Conservation (phyloP, 257 asterid genomes). For the Scutellaria barbata region DNA sequence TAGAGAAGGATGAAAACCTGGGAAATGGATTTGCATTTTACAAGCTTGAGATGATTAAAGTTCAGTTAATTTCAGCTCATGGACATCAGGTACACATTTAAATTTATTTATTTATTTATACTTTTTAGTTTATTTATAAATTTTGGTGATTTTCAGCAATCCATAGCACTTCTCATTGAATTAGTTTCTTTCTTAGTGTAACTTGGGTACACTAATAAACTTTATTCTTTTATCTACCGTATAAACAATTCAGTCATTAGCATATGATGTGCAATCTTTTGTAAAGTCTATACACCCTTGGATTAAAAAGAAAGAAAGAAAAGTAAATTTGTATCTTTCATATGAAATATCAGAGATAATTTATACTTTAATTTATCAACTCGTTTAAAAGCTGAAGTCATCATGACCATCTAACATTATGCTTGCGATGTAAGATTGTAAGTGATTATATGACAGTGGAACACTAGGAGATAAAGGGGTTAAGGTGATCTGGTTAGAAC, state of each 20-base stretch:
- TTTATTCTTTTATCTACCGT: background rate
- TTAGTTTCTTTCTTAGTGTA: conserved; percentile 11
- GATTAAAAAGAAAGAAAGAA: background rate
- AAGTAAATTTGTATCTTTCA: background rate
- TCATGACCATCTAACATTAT: conserved; percentile 2
- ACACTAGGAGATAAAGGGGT: conserved; percentile 1
- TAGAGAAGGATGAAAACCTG: conserved; percentile 70
- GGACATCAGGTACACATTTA: conserved; percentile 63
- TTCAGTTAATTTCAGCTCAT: conserved; percentile 76
- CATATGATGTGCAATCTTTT: background rate
- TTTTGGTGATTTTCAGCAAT: conserved; percentile 20
- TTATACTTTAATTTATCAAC: background rate
- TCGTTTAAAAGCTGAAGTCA: background rate
- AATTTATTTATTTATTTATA: background rate
- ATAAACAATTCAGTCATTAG: background rate
- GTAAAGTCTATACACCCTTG: background rate
- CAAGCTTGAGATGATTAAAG: conserved; percentile 85
- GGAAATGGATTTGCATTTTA: conserved; percentile 89
- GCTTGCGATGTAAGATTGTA: conserved; percentile 10
- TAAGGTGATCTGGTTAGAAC: conserved; percentile 16
- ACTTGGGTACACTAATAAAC: conserved; percentile 1
- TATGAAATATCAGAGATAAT: background rate
- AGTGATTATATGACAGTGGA: conserved; percentile 1
- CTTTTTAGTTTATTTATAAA: background rate
- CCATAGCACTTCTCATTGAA: conserved; percentile 10